Base-by-base conservation (phyloP, 257 asterid genomes). In the Eucommia ulmoides region DNA sequence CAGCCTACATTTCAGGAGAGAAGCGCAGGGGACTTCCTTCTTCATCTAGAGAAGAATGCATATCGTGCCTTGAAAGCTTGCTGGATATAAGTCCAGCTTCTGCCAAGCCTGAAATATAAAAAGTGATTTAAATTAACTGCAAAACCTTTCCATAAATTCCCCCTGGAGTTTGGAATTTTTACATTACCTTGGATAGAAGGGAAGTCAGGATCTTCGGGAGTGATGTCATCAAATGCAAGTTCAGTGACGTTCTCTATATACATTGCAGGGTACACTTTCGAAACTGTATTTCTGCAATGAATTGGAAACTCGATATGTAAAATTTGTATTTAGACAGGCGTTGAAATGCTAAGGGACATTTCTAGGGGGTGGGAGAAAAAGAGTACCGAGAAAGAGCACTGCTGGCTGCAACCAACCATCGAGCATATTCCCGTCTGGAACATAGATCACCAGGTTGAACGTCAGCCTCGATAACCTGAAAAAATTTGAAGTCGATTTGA, bases 251-350 rank as follows among this genome's bases (percentile, higher is more conserved):
- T 81, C 60, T 91, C 95, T 33, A 91, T 91, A 77, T 71, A 91
- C 99, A 91, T 91, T 59, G 99, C 99, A 55, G 99, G 96, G 66
- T 91, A 86, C 55, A 91, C 96, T 71, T 91, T 91, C 51, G 96
- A 80, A 51, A 85, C 67, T 22, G 81, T 70, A 70, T 67, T 77
- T 81, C 99, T 91, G 69, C 56, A 74, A 33, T 54, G 50, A 46
- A 44, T 20, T 44, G 24, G 7, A 48, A 49, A 33, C 54, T 35
- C 42, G 42, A 19, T 29, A 29, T 29, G n/a, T 12, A 29, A 5
- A 29, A 5, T 29, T 5, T 29, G 38, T 29, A 29, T 29, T 29
- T 5, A 5, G 38, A n/a, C n/a, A n/a, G n/a, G n/a, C 20, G 15
- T 14, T 14, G n/a, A 6, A 10, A 42, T 16, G n/a, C 48, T 42